Evolutionary conservation across 108 stramenopile genomes (phyloP), one percentile per base, ranked within the genome.

Genomic region (Fragilaria radians): DNA sequence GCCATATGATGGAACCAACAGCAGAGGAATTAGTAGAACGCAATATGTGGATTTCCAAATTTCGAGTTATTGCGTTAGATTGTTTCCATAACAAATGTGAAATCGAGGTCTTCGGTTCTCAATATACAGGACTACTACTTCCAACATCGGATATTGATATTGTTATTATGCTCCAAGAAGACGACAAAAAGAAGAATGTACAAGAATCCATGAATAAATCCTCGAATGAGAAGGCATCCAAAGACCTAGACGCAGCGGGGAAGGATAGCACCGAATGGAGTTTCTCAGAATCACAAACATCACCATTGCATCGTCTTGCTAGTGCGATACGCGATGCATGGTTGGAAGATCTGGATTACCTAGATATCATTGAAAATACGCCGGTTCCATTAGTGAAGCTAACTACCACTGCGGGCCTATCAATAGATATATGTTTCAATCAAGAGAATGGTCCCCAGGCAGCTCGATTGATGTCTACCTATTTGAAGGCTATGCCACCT

Each of bases 361-460:
- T 99, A 24, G 93, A 94, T 65, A 80, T 95, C 19, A 88, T 99
- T 65, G 78, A 73, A 45, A 66, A 86, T 25, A 95, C 98, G 1
- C 70, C 78, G 1, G 89, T 99, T 4, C 98, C 98, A 23, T 72
- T 99, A 45, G 93, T 99, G 52, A 99, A 99, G 78, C 90, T 94
- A 61, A 89, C 79, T 1, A 88, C 93, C 48, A 76, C 78, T 46
- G 11, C 7, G 36, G 7, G 36, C 14, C 70, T 94, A 32, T 68
- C 82, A 27, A 73, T 96, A 46, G 95, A 96, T 59, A 64, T 95
- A 2, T 94, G 83, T 54, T 95, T 96, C 73, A 73, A 96, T 68
- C 86, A 91, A 65, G 63, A 61, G 0, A 55, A 61, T 1, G 98
- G 98, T 23, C 61, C 81, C 0, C 61, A 76, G 42, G 83, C 86